Percentiles rank a stretch among this genome's conserved stretches.
Conservation (phyloP, 768 basidiomycete genomes). For the Baorangia bicolor region DNA sequence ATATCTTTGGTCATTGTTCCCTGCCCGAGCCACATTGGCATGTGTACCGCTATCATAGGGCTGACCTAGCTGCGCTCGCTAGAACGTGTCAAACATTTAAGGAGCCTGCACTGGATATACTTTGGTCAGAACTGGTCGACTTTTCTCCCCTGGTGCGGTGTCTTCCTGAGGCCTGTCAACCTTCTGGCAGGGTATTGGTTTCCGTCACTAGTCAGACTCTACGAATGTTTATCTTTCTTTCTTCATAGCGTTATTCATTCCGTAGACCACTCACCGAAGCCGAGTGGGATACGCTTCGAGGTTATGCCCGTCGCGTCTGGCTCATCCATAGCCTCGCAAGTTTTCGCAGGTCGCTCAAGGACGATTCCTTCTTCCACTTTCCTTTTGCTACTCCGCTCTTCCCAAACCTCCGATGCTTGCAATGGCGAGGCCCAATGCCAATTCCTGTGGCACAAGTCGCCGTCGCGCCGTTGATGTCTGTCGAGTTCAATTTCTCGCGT, state of each 20-base stretch:
- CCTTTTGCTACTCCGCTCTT: too few species aligned
- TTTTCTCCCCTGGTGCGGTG: neutral
- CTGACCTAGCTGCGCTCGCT: neutral
- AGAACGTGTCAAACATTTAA: neutral
- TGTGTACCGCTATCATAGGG: too few species aligned
- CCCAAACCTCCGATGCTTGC: too few species aligned
- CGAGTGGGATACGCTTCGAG: neutral
- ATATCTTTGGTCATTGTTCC: neutral
- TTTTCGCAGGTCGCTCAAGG: too few species aligned
- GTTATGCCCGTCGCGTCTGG: slow-evolving; percentile 1
- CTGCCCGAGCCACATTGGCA: too few species aligned
- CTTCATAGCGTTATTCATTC: neutral
- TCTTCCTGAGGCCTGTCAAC: too few species aligned
- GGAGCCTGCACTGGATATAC: neutral
- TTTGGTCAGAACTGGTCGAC: neutral
- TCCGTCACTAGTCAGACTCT: too few species aligned
- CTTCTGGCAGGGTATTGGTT: neutral
- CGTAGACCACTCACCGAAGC: neutral
- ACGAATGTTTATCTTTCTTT: neutral
- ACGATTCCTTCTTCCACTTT: too few species aligned
- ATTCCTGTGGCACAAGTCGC: too few species aligned
- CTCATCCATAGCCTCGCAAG: neutral
- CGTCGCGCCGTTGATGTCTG: too few species aligned
- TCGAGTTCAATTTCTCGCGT: too few species aligned
- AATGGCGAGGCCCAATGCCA: too few species aligned